Conservation (phyloP, 805 yeast species). For the Yamadazyma insecticola region DNA sequence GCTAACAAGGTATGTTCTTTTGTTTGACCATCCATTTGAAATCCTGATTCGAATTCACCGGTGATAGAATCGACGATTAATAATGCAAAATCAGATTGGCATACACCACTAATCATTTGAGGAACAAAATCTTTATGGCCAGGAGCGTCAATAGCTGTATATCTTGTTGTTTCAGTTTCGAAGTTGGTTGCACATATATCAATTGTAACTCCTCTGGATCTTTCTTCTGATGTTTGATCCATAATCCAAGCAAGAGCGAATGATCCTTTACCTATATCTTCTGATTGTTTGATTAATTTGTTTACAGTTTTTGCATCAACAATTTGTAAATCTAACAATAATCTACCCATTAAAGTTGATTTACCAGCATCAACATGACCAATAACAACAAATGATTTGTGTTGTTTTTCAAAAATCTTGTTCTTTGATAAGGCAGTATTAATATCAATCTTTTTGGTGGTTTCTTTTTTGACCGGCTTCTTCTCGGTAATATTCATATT, state of each 20-base stretch:
- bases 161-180: conserved; percentile 49
- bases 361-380: conserved; percentile 89
- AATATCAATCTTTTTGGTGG: conserved; percentile 33
- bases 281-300: conserved; percentile 61
- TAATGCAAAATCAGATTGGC: conserved; percentile 73
- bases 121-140: conserved; percentile 84
- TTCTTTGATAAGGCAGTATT: conserved; percentile 31
- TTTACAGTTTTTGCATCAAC: conserved; percentile 62
- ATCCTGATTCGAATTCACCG: conserved; percentile 71
- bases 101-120: conserved; percentile 78
- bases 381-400: conserved; percentile 69
- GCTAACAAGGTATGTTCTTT: conserved; percentile 73
- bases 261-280: conserved; percentile 66
- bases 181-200: conserved; percentile 69
- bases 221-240: conserved; percentile 77
- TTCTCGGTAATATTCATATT: conserved; percentile 19
- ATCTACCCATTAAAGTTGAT: conserved; percentile 72
- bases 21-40: conserved; percentile 66
- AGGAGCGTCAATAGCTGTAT: conserved; percentile 79
- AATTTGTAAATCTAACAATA: conserved; percentile 62
- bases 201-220: conserved; percentile 72
- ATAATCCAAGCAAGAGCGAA: conserved; percentile 83
- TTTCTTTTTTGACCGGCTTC: conserved; percentile 8
- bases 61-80: conserved; percentile 63
- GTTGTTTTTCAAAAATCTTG: conserved; percentile 41